These are phyloP conservation scores for Juglanconis sp. DNA, from an alignment of 2,329 filamentous ascomycete species.

Conservation along the genomic window DNA sequence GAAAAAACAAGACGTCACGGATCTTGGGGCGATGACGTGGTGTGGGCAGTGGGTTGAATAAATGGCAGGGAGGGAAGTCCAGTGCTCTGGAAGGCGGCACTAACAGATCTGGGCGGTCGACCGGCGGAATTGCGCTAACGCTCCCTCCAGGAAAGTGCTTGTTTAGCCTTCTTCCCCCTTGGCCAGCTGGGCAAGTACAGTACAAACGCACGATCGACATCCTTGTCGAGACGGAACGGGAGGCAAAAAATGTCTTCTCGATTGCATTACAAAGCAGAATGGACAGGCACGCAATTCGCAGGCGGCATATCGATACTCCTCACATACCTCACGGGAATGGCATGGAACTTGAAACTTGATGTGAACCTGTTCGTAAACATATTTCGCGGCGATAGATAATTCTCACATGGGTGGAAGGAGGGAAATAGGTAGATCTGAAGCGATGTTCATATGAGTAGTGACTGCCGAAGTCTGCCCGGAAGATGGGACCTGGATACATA, in stretches of 20 bases:
- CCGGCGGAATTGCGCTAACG: not conserved
- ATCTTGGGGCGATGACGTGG: slow-evolving; percentile 20
- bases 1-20: slow-evolving; percentile 19
- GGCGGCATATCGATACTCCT: not conserved
- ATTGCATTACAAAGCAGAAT: slow-evolving; percentile 16
- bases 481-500: no score
- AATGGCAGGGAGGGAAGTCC: slow-evolving; percentile 13
- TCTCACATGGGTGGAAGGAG: no score
- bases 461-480: no score
- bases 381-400: no score
- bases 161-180: not conserved
- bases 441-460: no score
- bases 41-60: slow-evolving; percentile 19
- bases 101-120: slow-evolving; percentile 9
- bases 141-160: not conserved
- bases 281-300: not conserved
- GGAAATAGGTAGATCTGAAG: no score
- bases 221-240: not conserved
- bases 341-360: not conserved
- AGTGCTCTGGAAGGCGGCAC: not conserved
- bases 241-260: slow-evolving; percentile 2
- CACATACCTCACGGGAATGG: no score
- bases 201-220: slow-evolving; percentile 3
- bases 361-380: no score
- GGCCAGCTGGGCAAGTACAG: slow-evolving; percentile 2